A percentile compares a stretch with the other conserved stretches of the same genome.
These are phyloP conservation scores for Tricholoma saponaceum DNA, from an alignment of 768 basidiomycete genomes.

Conservation along the genomic window DNA sequence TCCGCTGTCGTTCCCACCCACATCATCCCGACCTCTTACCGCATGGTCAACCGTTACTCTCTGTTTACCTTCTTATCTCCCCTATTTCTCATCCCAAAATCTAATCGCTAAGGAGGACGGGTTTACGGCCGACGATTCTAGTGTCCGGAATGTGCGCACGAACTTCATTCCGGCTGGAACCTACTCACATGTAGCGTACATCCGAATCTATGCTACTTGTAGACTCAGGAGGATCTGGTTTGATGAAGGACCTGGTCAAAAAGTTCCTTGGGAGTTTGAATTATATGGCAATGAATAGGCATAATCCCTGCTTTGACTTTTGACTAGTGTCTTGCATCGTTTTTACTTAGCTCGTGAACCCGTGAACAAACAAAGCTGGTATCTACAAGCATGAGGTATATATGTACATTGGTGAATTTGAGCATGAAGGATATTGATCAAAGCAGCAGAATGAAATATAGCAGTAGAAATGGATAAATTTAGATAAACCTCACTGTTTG, in stretches of 20 bases:
- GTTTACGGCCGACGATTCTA: slow-evolving; percentile 15
- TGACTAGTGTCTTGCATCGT: no score
- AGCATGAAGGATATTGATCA: not conserved
- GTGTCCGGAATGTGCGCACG: slow-evolving; percentile 13
- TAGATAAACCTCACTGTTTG: slow-evolving; percentile 8
- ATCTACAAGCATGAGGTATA: not conserved
- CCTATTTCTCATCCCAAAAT: slow-evolving; percentile 54
- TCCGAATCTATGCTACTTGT: slow-evolving; percentile 78
- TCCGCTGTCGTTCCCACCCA: slow-evolving; percentile 59
- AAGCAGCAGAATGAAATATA: slow-evolving; percentile 3
- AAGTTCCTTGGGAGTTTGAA: slow-evolving; percentile 73
- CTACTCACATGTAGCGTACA: slow-evolving; percentile 65
- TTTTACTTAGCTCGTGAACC: not conserved
- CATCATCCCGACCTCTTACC: slow-evolving; percentile 55
- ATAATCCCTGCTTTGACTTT: not conserved
- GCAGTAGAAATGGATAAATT: not conserved
- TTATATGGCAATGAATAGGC: slow-evolving; percentile 39
- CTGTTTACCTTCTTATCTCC: slow-evolving; percentile 55
- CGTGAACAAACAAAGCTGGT: not conserved
- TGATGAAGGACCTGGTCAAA: slow-evolving; percentile 49
- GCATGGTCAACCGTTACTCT: slow-evolving; percentile 65
- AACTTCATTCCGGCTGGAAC: slow-evolving; percentile 42
- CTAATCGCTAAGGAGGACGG: slow-evolving; percentile 22
- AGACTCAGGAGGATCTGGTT: slow-evolving; percentile 77
- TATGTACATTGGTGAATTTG: not conserved